Evolutionary conservation across 148 eudicot genomes (phyloP).

Genomic region (Fallopia convolvulus): DNA sequence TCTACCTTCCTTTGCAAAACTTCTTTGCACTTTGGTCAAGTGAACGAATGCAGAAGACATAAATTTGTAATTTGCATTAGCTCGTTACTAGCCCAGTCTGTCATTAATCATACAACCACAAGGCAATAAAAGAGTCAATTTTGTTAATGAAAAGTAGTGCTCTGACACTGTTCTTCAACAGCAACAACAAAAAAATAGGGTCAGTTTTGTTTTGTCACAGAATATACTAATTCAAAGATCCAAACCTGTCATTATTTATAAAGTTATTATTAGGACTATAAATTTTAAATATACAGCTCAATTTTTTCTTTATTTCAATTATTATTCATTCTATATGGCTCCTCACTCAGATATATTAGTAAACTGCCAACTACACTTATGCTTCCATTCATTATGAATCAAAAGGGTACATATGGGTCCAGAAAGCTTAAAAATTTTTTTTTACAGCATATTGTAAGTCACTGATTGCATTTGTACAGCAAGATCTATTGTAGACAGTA

Average conservation of each 20-base stretch:
- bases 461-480: neutral
- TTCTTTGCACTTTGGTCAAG: constrained; percentile 7
- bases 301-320: neutral
- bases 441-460: neutral
- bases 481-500: neutral
- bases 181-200: neutral
- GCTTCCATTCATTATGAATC: neutral
- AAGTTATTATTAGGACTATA: neutral
- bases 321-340: neutral
- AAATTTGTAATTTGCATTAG: neutral
- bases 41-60: neutral
- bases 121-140: neutral
- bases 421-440: neutral
- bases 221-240: neutral
- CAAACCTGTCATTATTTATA: neutral
- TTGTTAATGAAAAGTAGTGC: no score
- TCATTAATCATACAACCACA: neutral
- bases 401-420: neutral
- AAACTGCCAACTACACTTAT: neutral
- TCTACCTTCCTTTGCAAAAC: constrained; percentile 15
- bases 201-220: neutral
- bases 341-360: neutral
- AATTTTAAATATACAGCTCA: neutral
- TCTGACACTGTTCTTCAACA: neutral
- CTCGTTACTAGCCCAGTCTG: neutral